Evolutionary conservation across 306 rosid genomes (phyloP), one percentile per base, ranked within the genome.

Genomic region (Cucurbita argyrosperma): DNA sequence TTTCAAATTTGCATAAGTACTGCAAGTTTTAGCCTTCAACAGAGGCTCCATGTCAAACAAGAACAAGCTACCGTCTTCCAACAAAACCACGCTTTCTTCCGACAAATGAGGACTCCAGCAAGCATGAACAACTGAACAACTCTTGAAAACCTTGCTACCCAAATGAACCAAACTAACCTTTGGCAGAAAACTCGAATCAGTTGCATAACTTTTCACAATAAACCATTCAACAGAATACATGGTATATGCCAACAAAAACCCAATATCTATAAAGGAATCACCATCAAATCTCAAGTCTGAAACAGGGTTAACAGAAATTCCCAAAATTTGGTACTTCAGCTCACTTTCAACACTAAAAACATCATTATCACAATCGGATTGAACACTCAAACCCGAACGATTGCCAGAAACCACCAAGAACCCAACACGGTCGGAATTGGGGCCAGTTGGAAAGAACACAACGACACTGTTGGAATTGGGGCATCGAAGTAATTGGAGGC

Each of bases 51-150:
- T 70, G 81, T 88, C 92, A 79, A 88, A 90, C 86, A 90, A 74
- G 74, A 85, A 85, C 66, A 90, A 68, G 1, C 49, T 71, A 37
- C 96, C 96, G 72, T 21, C 86, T 15, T 87, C 90, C 9, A 87
- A 66, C 76, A 88, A 79, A 75, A 87, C 81, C 30, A 87, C 16
- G 16, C 88, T 81, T 82, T 88, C 89, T 74, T 88, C 90, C 19
- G 13, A 39, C 2, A 78, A 23, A 78, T 88, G 87, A 8, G 92
- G 87, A 80, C 85, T 88, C 95, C 96, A 88, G 79, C 90, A 88
- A 62, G 87, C 82, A 77, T 85, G 84, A 6, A 77, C 86, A 67
- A 90, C 78, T 43, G 84, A 53, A 40, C 80, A 69, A 35, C 70
- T 84, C 85, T 79, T 84, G n/a, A 90, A 87, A 6, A 53, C 70